Conservation (phyloP, 306 rosid species). For the Begonia loranthoides region DNA sequence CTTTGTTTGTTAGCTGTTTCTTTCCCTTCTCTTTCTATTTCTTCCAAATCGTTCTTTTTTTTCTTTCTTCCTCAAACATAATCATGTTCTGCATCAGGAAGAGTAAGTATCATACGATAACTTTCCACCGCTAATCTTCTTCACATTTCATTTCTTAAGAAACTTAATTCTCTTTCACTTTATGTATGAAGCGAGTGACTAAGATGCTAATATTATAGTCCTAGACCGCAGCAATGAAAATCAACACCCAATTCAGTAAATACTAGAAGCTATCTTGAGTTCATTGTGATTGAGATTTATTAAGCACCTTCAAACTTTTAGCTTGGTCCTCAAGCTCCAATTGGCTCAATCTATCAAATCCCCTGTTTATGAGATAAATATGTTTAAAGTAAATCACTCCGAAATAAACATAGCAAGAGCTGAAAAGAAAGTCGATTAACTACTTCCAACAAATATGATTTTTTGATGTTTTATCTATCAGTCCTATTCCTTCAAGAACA, state of each 20-base stretch:
- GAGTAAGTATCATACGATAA: no score
- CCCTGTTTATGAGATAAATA: slow-evolving; percentile 29
- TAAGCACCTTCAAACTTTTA: slow-evolving; percentile 27
- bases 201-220: neutral
- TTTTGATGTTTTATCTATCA: slow-evolving; percentile 70
- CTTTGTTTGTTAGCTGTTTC: no score
- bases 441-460: slow-evolving; percentile 82
- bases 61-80: no score
- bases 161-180: neutral
- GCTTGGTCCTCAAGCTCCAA: slow-evolving; percentile 32
- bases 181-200: neutral
- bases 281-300: neutral
- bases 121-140: no score
- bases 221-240: neutral
- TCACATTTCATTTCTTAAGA: neutral
- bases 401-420: slow-evolving; percentile 4
- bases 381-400: slow-evolving; percentile 9
- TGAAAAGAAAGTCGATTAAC: slow-evolving; percentile 7
- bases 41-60: no score
- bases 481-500: slow-evolving; percentile 77
- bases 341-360: slow-evolving; percentile 22
- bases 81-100: no score
- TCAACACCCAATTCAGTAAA: no score
- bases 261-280: no score
- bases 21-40: no score